Evolutionary conservation across 768 basidiomycete species (phyloP).

Genomic region (Neoboletus subvelutipes): DNA sequence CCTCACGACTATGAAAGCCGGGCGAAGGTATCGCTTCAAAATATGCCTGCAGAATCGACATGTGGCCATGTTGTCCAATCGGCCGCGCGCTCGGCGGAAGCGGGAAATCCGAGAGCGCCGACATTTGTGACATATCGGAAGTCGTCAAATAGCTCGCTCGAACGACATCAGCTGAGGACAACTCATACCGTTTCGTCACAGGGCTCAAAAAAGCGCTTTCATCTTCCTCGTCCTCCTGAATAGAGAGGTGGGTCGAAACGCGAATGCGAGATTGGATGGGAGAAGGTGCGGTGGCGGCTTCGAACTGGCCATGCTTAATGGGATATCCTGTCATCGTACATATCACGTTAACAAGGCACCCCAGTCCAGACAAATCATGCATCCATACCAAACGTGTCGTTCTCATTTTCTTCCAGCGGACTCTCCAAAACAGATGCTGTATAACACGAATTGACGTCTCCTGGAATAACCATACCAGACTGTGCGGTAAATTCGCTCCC

Average conservation of each 20-base stretch:
- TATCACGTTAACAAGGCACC: not conserved
- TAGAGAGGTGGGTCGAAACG: constrained; percentile 24
- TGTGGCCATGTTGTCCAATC: constrained; percentile 22
- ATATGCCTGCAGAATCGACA: constrained; percentile 46
- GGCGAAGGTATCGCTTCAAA: constrained; percentile 31
- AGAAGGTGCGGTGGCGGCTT: constrained; percentile 11
- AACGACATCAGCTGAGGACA: constrained; percentile 31
- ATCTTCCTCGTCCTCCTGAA: constrained; percentile 15
- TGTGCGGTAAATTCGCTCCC: constrained; percentile 3
- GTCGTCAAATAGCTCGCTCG: constrained; percentile 65
- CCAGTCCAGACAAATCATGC: not conserved
- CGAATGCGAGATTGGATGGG: constrained; percentile 13
- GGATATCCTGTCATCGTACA: constrained; percentile 19
- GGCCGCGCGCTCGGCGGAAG: constrained; percentile 46
- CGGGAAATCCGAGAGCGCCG: constrained; percentile 72
- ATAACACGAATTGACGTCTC: constrained; percentile 27
- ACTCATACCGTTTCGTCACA: constrained; percentile 22
- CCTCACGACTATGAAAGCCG: not conserved
- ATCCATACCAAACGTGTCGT: constrained; percentile 33
- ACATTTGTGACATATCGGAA: constrained; percentile 62
- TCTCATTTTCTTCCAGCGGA: constrained; percentile 15
- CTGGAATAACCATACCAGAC: constrained; percentile 14
- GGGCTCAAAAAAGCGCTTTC: constrained; percentile 10
- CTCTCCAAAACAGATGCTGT: constrained; percentile 21
- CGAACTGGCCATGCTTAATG: constrained; percentile 22